Base-by-base conservation (phyloP, 169 alveolate genomes). In the Plasmodium cynomolgi region DNA sequence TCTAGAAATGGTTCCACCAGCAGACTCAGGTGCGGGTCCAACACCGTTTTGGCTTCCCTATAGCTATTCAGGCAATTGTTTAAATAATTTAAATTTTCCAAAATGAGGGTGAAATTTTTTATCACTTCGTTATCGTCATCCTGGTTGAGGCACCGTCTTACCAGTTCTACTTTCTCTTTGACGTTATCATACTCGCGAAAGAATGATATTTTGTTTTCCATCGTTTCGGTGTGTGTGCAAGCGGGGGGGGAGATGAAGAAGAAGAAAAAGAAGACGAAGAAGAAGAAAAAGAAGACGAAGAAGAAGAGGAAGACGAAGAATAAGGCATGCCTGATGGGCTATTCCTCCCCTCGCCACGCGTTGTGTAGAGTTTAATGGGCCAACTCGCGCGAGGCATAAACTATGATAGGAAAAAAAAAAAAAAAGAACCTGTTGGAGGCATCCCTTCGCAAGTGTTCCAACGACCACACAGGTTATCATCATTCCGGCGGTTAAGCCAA, bases 11-110 rank as follows among this genome's bases (percentile, higher is more conserved):
- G 71, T 44, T 86, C 83, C 11, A 86, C 82, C 50, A 86, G 72
- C 31, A 79, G 72, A 75, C 33, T 33, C 50, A 86, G 50, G 81
- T 86, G 93, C 0, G 72, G 41, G 58, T 86, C 93, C 62, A 86
- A 33, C 29, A 86, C 85, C 34, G 83, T 86, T 34, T 86, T 86
- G 44, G 39, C 88, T 58, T 86, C 93, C 81, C 93, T 86, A 77
- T 86, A 86, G 68, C 93, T 86, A 79, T 86, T 86, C 81, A 86
- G 47, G 73, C 93, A 86, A 80, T 75, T 86, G n/a, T 56, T 77
- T 54, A 86, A 86, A 79, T 86, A 86, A 31, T 17, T 47, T 15
- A 86, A 77, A 77, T 86, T 79, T 37, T 79, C 93, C 62, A 86
- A 50, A 77, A 86, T 86, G 20, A 20, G 23, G 3, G 79, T 34